Percentiles rank a stretch among this genome's conserved stretches.
phyloP scores from a whole-genome alignment of 352 stramenopile genomes.

The Phytopythium oedochilum region DNA sequence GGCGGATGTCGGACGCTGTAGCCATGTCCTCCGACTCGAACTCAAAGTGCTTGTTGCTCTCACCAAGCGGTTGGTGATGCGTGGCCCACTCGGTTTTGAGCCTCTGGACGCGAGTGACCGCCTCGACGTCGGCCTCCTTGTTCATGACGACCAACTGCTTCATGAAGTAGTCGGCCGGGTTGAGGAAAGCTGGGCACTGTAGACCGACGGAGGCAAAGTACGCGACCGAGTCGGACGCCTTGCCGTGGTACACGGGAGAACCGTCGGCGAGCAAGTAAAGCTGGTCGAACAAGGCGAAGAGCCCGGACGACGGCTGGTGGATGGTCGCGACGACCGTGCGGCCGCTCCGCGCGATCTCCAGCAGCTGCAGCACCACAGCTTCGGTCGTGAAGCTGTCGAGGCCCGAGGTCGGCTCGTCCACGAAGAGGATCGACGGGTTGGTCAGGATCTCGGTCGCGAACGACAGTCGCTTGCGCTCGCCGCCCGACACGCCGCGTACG shows the following conservation, averaged over 20 bases:
- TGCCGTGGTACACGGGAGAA: constrained; percentile 42
- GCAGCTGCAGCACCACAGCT: too few species aligned
- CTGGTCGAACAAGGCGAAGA: constrained; percentile 48
- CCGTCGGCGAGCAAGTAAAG: constrained; percentile 52
- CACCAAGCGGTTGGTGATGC: neutral
- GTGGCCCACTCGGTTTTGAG: constrained; percentile 31
- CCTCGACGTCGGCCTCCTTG: constrained; percentile 27
- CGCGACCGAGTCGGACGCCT: constrained; percentile 26
- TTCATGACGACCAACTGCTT: constrained; percentile 47
- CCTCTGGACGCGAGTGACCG: constrained; percentile 25
- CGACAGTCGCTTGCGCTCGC: constrained; percentile 91
- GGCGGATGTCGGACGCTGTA: too few species aligned
- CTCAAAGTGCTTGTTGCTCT: too few species aligned
- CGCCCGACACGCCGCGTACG: constrained; percentile 65
- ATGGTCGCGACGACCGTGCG: constrained; percentile 88
- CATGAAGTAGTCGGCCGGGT: constrained; percentile 68
- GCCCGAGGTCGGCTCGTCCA: constrained; percentile 64
- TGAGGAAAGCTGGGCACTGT: constrained; percentile 37
- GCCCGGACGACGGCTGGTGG: constrained; percentile 26
- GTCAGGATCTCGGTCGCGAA: constrained; percentile 82
- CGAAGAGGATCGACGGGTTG: constrained; percentile 41
- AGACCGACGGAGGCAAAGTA: constrained; percentile 46
- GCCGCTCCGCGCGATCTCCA: constrained; percentile 64
- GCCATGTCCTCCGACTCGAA: too few species aligned
- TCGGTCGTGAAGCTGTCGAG: constrained; percentile 47